Base-by-base conservation (phyloP, 129 eudicot species). In the Escallonia rubra region DNA sequence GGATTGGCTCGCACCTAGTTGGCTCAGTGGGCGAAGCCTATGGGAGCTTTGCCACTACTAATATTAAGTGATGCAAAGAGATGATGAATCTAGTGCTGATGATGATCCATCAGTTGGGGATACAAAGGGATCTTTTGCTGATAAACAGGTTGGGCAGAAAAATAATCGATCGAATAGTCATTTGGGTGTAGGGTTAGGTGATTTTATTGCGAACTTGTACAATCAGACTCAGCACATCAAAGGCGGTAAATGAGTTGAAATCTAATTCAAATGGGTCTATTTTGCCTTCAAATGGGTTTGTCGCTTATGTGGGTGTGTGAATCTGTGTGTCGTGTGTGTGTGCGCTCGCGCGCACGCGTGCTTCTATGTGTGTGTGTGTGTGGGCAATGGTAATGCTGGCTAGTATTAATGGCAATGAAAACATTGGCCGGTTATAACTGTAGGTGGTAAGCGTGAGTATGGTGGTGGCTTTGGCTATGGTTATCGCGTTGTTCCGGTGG, bases 21-120 rank as follows among this genome's bases (percentile, higher is more conserved):
- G 4, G 9, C 79, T 14, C 63, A 48, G 48, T 81, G 90, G 90
- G 79, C 47, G 49, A 90, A 87, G 82, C 82, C 74, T 8, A 75
- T 68, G 52, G 95, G 95, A 70, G 90, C 97, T 66, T 72, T 87
- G 71, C 97, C 97, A 44, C 69, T 90, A n/a, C 85, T 92, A 42
- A 34, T 90, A 14, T 90, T 90, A 48, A 92, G 95, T 43, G 90
- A 65, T 45, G 76, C 46, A 2, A 87, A 84, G 34, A 34, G 86
- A 82, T 8, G 76, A 65, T 83, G 68, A 65, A 64, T 57, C 41
- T 42, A 70, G 65, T 61, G 61, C 7, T n/a, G 34, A 23, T 23
- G 63, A 58, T 43, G 69, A 64, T 72, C 41, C 55, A 3, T 65
- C 58, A 57, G 66, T 41, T 64, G 68, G 56, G 16, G 69, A 49